Evolutionary conservation across 1,139 yeast species (phyloP).

Genomic region (Saccharomyces hybrid): DNA sequence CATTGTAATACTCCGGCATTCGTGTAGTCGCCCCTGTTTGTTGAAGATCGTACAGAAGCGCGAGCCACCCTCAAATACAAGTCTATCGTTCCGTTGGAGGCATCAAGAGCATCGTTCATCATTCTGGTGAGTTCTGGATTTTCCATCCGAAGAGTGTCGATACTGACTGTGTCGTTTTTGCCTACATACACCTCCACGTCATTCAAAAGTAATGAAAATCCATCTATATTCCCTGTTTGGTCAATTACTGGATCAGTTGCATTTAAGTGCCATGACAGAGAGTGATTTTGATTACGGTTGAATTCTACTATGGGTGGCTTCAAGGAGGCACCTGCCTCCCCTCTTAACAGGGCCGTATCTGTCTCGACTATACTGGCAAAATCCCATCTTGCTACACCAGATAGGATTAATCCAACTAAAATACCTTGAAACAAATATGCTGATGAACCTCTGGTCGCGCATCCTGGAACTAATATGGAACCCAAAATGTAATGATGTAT

Average conservation of each 20-base stretch:
- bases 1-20: slow-evolving; percentile 49
- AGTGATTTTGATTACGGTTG: slow-evolving; percentile 15
- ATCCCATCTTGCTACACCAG: slow-evolving; percentile 92
- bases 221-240: slow-evolving; percentile 29
- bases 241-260: slow-evolving; percentile 7
- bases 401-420: slow-evolving; percentile 66
- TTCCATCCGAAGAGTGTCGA: slow-evolving; percentile 35
- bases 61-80: slow-evolving; percentile 51
- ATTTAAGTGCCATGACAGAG: slow-evolving; percentile 22
- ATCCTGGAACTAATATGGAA: slow-evolving; percentile 73
- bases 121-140: slow-evolving; percentile 32
- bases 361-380: slow-evolving; percentile 86
- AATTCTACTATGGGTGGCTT: slow-evolving; percentile 47
- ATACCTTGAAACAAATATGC: slow-evolving; percentile 78
- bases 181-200: slow-evolving; percentile 76
- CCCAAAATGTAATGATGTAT: slow-evolving; percentile 89
- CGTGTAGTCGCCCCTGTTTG: slow-evolving; percentile 47
- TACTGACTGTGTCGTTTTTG: slow-evolving; percentile 36
- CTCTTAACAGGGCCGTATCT: slow-evolving; percentile 54
- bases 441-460: slow-evolving; percentile 67
- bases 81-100: slow-evolving; percentile 33
- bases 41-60: slow-evolving; percentile 37
- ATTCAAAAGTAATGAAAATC: slow-evolving; percentile 61
- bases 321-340: slow-evolving; percentile 60
- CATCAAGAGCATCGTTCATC: slow-evolving; percentile 20